Conservation (phyloP, 768 basidiomycete species). For the Myochromella boudieri region DNA sequence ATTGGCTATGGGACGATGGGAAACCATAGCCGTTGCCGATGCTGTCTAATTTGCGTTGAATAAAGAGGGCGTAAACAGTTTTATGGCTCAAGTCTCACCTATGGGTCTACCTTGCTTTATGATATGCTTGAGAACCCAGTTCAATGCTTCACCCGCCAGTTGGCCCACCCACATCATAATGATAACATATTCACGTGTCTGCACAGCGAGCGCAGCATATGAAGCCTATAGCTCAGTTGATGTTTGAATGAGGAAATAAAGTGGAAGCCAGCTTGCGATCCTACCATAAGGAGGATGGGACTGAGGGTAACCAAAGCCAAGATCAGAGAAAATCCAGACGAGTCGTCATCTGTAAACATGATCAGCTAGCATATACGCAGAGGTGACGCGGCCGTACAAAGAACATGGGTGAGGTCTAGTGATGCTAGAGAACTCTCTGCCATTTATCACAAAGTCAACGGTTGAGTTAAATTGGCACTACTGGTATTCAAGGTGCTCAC, state of each 20-base stretch:
- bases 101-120: constrained; percentile 70
- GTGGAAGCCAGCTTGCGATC: constrained; percentile 13
- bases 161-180: constrained; percentile 86
- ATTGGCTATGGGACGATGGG: constrained; percentile 88
- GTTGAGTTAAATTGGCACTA: too few relatives aligned
- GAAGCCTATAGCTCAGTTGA: constrained; percentile 52
- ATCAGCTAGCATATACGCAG: background rate
- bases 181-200: constrained; percentile 78
- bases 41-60: constrained; percentile 35
- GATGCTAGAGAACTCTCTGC: constrained; percentile 29
- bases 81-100: constrained; percentile 37
- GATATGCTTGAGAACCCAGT: constrained; percentile 63
- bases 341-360: constrained; percentile 53
- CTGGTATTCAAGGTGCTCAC: too few relatives aligned
- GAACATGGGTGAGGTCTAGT: constrained; percentile 66
- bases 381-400: constrained; percentile 38
- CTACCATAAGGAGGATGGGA: constrained; percentile 73
- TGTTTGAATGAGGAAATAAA: background rate
- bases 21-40: constrained; percentile 79
- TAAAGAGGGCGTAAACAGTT: background rate
- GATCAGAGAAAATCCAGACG: constrained; percentile 53
- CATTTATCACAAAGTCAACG: too few relatives aligned
- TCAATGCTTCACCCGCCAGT: constrained; percentile 66
- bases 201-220: constrained; percentile 72
- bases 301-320: constrained; percentile 66